Percentiles rank a stretch among this genome's conserved stretches.
These are phyloP conservation scores for Scedosporium dehoogii DNA, from an alignment of 2,329 filamentous ascomycete genomes.

Conservation along the genomic window DNA sequence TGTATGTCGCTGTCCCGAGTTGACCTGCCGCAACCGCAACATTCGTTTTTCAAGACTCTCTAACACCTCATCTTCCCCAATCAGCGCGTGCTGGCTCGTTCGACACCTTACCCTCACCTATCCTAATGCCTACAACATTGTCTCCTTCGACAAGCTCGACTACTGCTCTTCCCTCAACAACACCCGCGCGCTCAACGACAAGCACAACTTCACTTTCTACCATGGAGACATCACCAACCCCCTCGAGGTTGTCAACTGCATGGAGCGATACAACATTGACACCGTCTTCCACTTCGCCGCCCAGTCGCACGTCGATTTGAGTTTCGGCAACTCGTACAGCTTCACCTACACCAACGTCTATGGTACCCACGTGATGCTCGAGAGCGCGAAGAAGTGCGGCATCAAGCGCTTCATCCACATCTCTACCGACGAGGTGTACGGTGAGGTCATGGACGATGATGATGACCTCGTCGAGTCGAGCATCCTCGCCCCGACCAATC, in stretches of 20 bases:
- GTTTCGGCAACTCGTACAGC: constrained; percentile 71
- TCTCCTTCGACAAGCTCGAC: constrained; percentile 79
- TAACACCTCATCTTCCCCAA: constrained; percentile 10
- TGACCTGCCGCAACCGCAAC: not conserved
- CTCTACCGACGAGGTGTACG: constrained; percentile 79
- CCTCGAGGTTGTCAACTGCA: constrained; percentile 57
- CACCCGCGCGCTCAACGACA: constrained; percentile 56
- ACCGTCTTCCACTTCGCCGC: constrained; percentile 78
- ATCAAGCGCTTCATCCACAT: constrained; percentile 71
- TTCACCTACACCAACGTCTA: constrained; percentile 78
- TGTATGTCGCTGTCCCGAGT: constrained; percentile 42
- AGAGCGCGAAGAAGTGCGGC: constrained; percentile 62
- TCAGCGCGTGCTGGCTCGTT: constrained; percentile 72
- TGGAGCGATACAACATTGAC: constrained; percentile 64
- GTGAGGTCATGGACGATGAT: constrained; percentile 63
- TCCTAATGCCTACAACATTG: constrained; percentile 62
- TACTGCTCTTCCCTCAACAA: constrained; percentile 77
- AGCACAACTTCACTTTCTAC: constrained; percentile 68
- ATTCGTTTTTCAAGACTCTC: not conserved
- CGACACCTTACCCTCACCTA: constrained; percentile 69
- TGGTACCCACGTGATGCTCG: constrained; percentile 73
- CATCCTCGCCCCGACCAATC: constrained; percentile 70
- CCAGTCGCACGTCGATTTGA: constrained; percentile 75
- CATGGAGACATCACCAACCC: constrained; percentile 70
- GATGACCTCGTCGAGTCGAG: constrained; percentile 65